Percentiles rank a stretch among this genome's conserved stretches.
phyloP scores from a whole-genome alignment of 495 filamentous ascomycete species.

The Opeltia flavorubescens region DNA sequence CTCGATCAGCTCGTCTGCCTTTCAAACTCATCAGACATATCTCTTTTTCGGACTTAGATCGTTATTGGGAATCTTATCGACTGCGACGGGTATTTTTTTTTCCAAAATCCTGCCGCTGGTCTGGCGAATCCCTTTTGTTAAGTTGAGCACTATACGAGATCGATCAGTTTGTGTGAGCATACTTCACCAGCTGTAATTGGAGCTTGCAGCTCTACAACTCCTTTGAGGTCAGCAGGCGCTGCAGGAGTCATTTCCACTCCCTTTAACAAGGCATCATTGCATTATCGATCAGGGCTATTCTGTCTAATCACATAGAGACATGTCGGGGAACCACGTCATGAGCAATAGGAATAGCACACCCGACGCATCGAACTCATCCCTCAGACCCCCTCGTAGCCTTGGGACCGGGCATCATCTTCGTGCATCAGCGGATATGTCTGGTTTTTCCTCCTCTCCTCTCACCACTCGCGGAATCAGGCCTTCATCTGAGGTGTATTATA shows the following conservation, averaged over 20 bases:
- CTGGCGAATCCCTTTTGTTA: not conserved
- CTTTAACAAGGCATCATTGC: too few relatives aligned
- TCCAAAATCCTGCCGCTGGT: not conserved
- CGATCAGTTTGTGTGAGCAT: not conserved
- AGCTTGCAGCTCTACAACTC: constrained; percentile 27
- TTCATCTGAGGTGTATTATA: constrained; percentile 84
- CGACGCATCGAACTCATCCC: constrained; percentile 71
- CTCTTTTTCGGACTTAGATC: too few relatives aligned
- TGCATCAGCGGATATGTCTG: constrained; percentile 93
- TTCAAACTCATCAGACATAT: too few relatives aligned
- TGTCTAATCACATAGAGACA: constrained; percentile 21
- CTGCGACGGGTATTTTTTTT: too few relatives aligned
- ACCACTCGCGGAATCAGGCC: constrained; percentile 74
- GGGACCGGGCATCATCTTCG: constrained; percentile 74
- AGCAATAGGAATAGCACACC: constrained; percentile 97
- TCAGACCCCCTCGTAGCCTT: constrained; percentile 78
- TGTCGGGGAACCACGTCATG: constrained; percentile 54
- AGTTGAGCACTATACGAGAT: not conserved
- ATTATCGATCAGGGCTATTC: too few relatives aligned
- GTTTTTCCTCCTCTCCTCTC: constrained; percentile 59
- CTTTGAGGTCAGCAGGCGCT: constrained; percentile 91
- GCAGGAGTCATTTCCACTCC: constrained; percentile 55
- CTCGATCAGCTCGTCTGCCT: too few relatives aligned
- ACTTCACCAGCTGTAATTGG: not conserved
- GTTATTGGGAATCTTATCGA: too few relatives aligned